A percentile compares a stretch with the other conserved stretches of the same genome.
Conservation (phyloP, 2,329 filamentous ascomycete species). For the Exophiala dermatitidis region DNA sequence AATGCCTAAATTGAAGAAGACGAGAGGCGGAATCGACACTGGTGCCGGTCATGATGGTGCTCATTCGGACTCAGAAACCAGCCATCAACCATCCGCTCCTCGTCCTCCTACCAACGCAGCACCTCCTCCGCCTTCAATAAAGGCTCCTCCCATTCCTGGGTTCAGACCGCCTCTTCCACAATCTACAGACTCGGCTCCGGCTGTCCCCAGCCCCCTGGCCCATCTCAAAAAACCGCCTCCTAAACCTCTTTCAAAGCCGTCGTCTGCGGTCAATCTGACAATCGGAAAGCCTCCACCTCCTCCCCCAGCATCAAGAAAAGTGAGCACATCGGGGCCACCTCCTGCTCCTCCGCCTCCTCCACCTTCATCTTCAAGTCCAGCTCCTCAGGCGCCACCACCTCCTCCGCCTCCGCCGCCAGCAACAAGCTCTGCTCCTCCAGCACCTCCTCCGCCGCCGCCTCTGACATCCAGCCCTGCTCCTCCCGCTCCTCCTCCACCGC, state of each 20-base stretch:
- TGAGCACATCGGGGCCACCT: constrained; percentile 38
- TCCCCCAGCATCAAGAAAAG: constrained; percentile 50
- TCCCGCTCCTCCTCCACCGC: constrained; percentile 36
- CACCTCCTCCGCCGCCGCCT: constrained; percentile 37
- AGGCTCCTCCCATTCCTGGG: constrained; percentile 53
- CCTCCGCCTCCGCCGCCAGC: constrained; percentile 35
- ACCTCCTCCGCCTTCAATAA: constrained; percentile 36
- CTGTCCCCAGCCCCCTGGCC: constrained; percentile 48
- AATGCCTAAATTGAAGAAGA: constrained; percentile 91
- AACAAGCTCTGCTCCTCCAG: constrained; percentile 37
- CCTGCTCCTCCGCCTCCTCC: constrained; percentile 42
- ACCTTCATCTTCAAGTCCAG: constrained; percentile 37
- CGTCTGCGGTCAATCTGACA: constrained; percentile 53
- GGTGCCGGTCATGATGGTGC: constrained; percentile 64
- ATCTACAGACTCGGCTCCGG: constrained; percentile 42
- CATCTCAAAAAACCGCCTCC: constrained; percentile 54
- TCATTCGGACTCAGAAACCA: constrained; percentile 73
- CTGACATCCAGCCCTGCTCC: constrained; percentile 30
- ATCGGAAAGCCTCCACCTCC: constrained; percentile 49
- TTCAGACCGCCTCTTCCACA: constrained; percentile 42
- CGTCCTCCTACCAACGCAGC: constrained; percentile 49
- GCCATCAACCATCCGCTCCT: constrained; percentile 42
- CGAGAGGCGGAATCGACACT: constrained; percentile 72
- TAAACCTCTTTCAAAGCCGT: constrained; percentile 48
- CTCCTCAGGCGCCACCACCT: constrained; percentile 33